Conservation (phyloP, 805 yeast genomes). For the Helenozyma baotianmanensis region DNA sequence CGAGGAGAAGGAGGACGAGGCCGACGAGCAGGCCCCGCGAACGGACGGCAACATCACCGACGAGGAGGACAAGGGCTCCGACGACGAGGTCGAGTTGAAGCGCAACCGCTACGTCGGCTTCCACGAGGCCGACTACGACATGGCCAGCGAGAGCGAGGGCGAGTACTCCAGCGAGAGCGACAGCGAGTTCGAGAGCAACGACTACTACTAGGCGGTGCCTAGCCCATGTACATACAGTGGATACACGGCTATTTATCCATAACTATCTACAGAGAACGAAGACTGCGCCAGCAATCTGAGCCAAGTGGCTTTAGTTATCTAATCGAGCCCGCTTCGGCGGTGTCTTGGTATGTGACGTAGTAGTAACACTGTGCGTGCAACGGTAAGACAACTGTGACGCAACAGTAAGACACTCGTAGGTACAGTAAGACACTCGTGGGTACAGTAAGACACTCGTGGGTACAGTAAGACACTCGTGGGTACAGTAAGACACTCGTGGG, state of each 20-base stretch:
- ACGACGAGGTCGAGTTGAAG: constrained; percentile 43
- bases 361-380: too few species aligned
- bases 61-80: constrained; percentile 27
- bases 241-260: neutral
- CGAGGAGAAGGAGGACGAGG: constrained; percentile 51
- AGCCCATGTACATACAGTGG: neutral
- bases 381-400: too few species aligned
- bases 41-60: constrained; percentile 12
- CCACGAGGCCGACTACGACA: constrained; percentile 43
- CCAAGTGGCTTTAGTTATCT: too few species aligned
- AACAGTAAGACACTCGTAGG: too few species aligned
- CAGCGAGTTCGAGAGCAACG: constrained; percentile 38
- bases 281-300: too few species aligned
- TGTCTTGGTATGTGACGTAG: too few species aligned
- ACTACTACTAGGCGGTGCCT: constrained; percentile 30
- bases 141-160: constrained; percentile 31
- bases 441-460: too few species aligned
- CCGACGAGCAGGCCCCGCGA: constrained; percentile 8
- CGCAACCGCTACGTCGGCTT: constrained; percentile 40
- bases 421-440: too few species aligned
- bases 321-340: too few species aligned
- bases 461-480: too few species aligned
- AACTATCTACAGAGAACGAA: too few species aligned
- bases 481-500: too few species aligned
- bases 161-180: constrained; percentile 24